These are phyloP conservation scores for Kwoniella shandongensis DNA, from an alignment of 768 basidiomycete genomes.

Conservation along the genomic window DNA sequence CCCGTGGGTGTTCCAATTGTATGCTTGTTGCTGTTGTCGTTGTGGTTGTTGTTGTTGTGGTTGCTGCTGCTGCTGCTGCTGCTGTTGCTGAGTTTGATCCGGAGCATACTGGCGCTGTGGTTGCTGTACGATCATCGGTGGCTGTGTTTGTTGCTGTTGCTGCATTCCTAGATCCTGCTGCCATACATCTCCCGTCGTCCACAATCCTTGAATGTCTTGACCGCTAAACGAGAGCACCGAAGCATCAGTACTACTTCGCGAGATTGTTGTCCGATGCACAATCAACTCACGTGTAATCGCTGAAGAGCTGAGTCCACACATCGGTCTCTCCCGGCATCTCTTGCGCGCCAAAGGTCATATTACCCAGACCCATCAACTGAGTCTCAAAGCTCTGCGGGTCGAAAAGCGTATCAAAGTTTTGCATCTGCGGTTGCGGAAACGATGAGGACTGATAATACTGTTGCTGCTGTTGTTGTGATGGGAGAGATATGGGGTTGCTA, in stretches of 20 bases:
- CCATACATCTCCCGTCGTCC: not conserved
- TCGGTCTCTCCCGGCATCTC: conserved; percentile 23
- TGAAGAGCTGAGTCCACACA: conserved; percentile 33
- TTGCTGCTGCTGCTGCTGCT: not conserved
- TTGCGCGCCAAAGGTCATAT: conserved; percentile 1
- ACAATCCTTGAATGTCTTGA: conserved; percentile 5
- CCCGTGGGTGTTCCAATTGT: no score
- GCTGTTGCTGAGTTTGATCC: not conserved
- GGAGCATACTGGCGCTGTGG: not conserved
- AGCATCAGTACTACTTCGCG: not conserved
- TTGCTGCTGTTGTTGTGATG: not conserved
- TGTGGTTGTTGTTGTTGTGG: not conserved
- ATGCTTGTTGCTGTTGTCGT: no score
- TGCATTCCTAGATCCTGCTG: not conserved
- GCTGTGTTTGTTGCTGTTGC: not conserved
- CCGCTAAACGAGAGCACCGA: not conserved
- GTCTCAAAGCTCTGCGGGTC: conserved; percentile 6
- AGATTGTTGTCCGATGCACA: not conserved
- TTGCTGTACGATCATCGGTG: not conserved
- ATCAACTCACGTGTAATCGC: conserved; percentile 23
- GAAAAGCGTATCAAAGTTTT: conserved; percentile 6
- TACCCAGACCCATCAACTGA: conserved; percentile 5
- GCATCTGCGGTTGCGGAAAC: conserved; percentile 4
- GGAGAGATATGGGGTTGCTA: not conserved
- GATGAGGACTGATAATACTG: not conserved